Evolutionary conservation across 148 eudicot species (phyloP), one percentile per base, ranked within the genome.

Genomic region (Pharnaceum exiguum): DNA sequence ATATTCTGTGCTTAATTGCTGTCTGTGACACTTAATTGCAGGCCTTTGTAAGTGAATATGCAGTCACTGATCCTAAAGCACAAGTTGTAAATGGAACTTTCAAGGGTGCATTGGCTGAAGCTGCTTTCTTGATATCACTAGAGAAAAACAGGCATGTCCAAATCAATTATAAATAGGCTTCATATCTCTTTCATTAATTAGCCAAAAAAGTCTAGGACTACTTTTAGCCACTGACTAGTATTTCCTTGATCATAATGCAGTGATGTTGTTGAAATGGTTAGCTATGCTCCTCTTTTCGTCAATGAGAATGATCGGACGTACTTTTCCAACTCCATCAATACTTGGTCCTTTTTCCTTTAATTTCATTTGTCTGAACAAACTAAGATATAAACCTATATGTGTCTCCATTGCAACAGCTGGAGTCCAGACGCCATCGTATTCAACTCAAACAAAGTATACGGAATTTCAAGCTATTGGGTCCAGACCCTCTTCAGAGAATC

Each of bases 401-500:
- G 32, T 26, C 23, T 31, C 23, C 1, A 22, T 12, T 15, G 13
- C 5, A 21, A 35, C 7, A 89, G 94, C 28, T 89, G 84, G 85
- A 79, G 57, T 23, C 82, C 95, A 23, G 87, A 87, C 69, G 91
- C 95, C 4, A 87, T 90, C 46, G 81, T 84, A 35, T 90, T 90
- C 49, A 67, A 84, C 63, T 67, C 89, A 17, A 77, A 72, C 46
- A 75, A 65, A 46, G 62, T 46, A 0, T 90, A 74, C 51, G 97
- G 95, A 65, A 90, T 86, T 28, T 83, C 97, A 18, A 84, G 87
- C 57, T 87, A 82, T 59, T 90, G 95, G 91, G 84, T 90, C 76
- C 97, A 90, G 63, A 77, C 73, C 3, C 74, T 90, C 43, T 90
- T 87, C 73, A 78, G 28, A 51, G 70, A 78, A 54, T 82, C 97